Evolutionary conservation across 148 eudicot genomes (phyloP).

Genomic region (Rhododendron mucronatum): DNA sequence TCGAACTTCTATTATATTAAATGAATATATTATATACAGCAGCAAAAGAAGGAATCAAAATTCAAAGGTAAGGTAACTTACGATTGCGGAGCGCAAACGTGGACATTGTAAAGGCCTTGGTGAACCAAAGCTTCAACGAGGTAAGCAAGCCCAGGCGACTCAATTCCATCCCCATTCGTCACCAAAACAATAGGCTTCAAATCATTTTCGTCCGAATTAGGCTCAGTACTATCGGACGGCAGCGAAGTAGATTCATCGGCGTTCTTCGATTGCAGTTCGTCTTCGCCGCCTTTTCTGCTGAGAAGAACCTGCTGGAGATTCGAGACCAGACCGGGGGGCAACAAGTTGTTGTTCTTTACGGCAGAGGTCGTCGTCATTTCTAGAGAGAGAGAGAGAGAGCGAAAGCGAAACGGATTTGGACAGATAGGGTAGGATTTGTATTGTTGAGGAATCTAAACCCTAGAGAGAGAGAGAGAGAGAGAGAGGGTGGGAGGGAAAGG

Average conservation of each 20-base stretch:
- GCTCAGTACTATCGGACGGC: conserved; percentile 14
- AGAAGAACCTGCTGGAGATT: conserved; percentile 57
- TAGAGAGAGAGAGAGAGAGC: neutral
- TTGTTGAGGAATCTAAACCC: conserved; percentile 17
- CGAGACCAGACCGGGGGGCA: conserved; percentile 59
- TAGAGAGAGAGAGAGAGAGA: conserved; percentile 15
- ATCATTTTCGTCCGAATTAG: conserved; percentile 24
- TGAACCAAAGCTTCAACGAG: conserved; percentile 69
- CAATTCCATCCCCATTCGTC: conserved; percentile 85
- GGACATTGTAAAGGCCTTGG: conserved; percentile 59
- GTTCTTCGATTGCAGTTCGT: conserved; percentile 2
- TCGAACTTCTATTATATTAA: neutral
- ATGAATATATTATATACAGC: neutral
- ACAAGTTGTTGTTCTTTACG: conserved; percentile 39
- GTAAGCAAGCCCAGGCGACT: conserved; percentile 52
- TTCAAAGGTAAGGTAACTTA: conserved; percentile 23
- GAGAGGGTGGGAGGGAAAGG: neutral
- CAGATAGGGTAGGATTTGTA: neutral
- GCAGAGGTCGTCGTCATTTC: conserved; percentile 30
- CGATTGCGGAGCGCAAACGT: conserved; percentile 86
- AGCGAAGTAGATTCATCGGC: conserved; percentile 28
- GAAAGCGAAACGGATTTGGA: neutral
- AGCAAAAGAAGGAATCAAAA: neutral
- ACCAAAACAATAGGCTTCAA: conserved; percentile 64
- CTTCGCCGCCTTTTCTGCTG: conserved; percentile 33